These are phyloP conservation scores for Scedosporium aurantiacum DNA, from an alignment of 2,329 filamentous ascomycete genomes.

Conservation along the genomic window DNA sequence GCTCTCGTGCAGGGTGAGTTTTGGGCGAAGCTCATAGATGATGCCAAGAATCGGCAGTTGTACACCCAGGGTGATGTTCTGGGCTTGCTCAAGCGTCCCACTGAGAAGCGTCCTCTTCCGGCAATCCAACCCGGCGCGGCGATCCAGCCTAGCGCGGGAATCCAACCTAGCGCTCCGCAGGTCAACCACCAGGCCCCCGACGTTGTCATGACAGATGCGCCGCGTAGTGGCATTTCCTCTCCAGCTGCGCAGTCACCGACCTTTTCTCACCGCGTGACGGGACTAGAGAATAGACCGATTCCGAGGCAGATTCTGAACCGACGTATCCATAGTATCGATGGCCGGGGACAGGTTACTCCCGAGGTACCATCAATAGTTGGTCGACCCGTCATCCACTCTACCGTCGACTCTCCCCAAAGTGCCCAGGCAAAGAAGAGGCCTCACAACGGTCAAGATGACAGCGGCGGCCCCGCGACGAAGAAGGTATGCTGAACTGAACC, in stretches of 20 bases:
- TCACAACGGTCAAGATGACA: conserved; percentile 24
- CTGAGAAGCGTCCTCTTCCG: conserved; percentile 22
- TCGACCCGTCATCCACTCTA: conserved; percentile 28
- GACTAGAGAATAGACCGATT: neutral
- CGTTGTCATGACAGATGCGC: neutral
- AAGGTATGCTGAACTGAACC: conserved; percentile 21
- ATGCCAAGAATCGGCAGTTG: conserved; percentile 61
- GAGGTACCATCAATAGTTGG: conserved; percentile 17
- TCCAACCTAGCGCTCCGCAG: neutral
- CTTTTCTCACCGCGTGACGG: conserved; percentile 5
- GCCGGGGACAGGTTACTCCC: conserved; percentile 5
- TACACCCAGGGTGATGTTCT: conserved; percentile 61
- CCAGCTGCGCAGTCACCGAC: neutral
- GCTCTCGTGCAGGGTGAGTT: conserved; percentile 80
- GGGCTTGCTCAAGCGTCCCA: conserved; percentile 33
- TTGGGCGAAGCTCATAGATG: conserved; percentile 77
- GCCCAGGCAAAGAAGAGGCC: conserved; percentile 30
- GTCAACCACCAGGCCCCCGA: neutral
- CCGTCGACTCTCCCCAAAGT: conserved; percentile 13
- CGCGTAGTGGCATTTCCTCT: neutral
- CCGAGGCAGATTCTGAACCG: neutral
- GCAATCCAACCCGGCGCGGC: conserved; percentile 9
- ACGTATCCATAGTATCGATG: conserved; percentile 8
- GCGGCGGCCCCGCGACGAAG: conserved; percentile 22
- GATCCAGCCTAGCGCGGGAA: neutral